A percentile compares a stretch with the other conserved stretches of the same genome.
These are phyloP conservation scores for Trichoderma orchidacearum DNA, from an alignment of 495 filamentous ascomycete species.

Conservation along the genomic window DNA sequence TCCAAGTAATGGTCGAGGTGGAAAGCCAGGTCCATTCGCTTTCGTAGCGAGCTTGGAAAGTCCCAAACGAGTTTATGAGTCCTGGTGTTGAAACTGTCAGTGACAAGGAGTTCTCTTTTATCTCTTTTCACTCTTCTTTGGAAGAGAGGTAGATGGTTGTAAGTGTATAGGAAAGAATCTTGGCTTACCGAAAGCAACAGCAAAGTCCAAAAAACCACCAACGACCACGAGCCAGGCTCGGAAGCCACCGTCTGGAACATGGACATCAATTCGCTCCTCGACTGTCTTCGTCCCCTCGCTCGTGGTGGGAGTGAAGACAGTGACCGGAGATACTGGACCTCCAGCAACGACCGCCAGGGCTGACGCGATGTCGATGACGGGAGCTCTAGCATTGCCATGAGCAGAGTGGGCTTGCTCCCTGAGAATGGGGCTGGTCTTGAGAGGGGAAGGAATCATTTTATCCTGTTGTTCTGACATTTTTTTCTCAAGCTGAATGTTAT, in stretches of 20 bases:
- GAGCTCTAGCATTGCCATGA: not conserved
- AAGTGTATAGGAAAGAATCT: slow-evolving; percentile 19
- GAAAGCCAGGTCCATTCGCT: slow-evolving; percentile 27
- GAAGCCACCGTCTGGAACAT: slow-evolving; percentile 19
- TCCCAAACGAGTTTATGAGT: slow-evolving; percentile 49
- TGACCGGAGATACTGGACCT: not conserved
- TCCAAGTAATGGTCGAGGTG: slow-evolving; percentile 48
- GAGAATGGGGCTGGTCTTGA: too few relatives aligned
- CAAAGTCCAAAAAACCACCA: slow-evolving; percentile 8
- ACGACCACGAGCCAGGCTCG: slow-evolving; percentile 21
- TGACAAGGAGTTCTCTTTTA: not conserved
- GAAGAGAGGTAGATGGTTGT: slow-evolving; percentile 16
- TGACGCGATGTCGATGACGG: not conserved
- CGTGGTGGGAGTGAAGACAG: not conserved
- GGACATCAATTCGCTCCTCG: not conserved
- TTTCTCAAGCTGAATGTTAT: too few relatives aligned
- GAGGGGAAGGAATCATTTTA: not conserved
- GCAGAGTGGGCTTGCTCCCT: not conserved
- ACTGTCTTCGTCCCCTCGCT: not conserved
- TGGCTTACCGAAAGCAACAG: not conserved
- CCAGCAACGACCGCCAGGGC: not conserved
- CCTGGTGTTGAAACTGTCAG: too few relatives aligned
- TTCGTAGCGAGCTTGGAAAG: slow-evolving; percentile 53
- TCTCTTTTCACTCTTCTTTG: not conserved
- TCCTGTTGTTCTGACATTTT: too few relatives aligned